Evolutionary conservation across 805 yeast genomes (phyloP).

Genomic region (Metschnikowia vanudenii): DNA sequence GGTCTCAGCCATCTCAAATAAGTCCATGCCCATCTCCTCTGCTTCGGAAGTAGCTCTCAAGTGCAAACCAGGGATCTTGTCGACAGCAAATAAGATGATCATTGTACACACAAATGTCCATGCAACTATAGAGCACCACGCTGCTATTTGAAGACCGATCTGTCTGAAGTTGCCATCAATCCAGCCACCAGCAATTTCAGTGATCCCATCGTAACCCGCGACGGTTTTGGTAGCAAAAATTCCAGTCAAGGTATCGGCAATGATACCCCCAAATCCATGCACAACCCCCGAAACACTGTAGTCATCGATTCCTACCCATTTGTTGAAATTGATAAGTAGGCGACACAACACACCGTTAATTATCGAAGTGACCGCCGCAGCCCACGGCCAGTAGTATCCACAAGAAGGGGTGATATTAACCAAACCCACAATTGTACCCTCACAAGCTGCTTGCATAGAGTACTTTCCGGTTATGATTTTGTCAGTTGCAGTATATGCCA

Average conservation of each 20-base stretch:
- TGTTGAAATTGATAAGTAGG: constrained; percentile 32
- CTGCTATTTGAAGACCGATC: constrained; percentile 47
- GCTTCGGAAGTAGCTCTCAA: constrained; percentile 45
- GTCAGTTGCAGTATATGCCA: constrained; percentile 46
- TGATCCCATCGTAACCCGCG: constrained; percentile 44
- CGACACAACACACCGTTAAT: constrained; percentile 42
- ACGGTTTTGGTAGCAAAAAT: constrained; percentile 45
- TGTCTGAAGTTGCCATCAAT: constrained; percentile 45
- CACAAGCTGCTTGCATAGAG: constrained; percentile 44
- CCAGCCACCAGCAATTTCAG: constrained; percentile 48
- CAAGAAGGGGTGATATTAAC: constrained; percentile 49
- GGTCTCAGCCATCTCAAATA: constrained; percentile 50
- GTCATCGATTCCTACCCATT: constrained; percentile 46
- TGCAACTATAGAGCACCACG: constrained; percentile 38
- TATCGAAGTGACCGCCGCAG: constrained; percentile 42
- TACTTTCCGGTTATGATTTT: constrained; percentile 38
- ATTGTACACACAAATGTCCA: constrained; percentile 48
- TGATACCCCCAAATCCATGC: constrained; percentile 50
- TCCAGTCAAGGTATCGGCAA: constrained; percentile 43
- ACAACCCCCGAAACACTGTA: constrained; percentile 45
- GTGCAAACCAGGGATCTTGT: constrained; percentile 50
- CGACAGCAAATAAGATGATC: constrained; percentile 45
- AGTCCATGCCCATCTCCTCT: constrained; percentile 53
- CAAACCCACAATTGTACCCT: constrained; percentile 46
- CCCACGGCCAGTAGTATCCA: constrained; percentile 47